These are phyloP conservation scores for Phyllosticta citriasiana DNA, from an alignment of 2,329 filamentous ascomycete species.

Conservation along the genomic window DNA sequence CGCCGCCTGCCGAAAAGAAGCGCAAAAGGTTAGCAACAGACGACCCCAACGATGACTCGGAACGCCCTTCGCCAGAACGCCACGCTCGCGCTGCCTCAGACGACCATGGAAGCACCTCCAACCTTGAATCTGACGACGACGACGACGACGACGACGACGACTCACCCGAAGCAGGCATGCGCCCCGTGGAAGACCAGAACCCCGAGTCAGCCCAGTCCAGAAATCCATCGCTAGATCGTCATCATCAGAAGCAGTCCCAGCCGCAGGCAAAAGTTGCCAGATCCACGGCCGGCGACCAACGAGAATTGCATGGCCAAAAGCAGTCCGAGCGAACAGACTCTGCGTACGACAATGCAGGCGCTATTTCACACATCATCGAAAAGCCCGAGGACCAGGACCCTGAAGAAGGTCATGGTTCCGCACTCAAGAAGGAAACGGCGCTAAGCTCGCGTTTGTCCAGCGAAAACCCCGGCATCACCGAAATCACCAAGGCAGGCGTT, in stretches of 20 bases:
- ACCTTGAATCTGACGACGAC: neutral
- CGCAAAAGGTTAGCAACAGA: neutral
- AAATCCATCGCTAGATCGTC: neutral
- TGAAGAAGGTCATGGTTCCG: neutral
- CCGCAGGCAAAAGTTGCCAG: neutral
- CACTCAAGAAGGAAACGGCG: neutral
- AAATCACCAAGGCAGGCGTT: slow-evolving; percentile 32
- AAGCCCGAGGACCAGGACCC: neutral
- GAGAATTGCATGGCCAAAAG: neutral
- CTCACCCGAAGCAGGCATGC: neutral
- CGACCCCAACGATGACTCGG: neutral
- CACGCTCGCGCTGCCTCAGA: neutral
- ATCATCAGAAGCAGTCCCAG: neutral
- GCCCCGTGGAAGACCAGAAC: neutral
- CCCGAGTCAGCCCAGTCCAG: neutral
- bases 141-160: neutral
- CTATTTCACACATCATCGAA: neutral
- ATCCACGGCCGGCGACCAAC: neutral
- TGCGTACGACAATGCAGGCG: neutral
- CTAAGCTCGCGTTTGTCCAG: slow-evolving; percentile 10
- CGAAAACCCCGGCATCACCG: slow-evolving; percentile 17
- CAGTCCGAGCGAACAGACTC: neutral
- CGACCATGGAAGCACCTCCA: neutral
- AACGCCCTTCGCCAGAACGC: neutral
- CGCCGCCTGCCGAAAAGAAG: neutral